These are phyloP conservation scores for Soucietia sequanensis DNA, from an alignment of 805 yeast species.

Conservation along the genomic window DNA sequence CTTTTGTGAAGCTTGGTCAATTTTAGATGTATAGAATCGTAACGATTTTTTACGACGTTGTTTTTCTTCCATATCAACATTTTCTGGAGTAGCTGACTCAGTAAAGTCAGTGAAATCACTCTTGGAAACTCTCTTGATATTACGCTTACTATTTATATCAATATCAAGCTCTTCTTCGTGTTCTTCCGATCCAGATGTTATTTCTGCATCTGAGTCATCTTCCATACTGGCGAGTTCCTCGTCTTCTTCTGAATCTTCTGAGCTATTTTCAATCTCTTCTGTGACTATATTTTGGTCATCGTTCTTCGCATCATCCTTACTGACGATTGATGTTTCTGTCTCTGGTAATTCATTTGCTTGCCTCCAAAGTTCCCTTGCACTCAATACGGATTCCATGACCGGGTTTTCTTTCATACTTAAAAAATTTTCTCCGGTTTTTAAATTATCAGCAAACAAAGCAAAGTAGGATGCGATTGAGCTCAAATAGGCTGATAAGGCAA, in stretches of 20 bases:
- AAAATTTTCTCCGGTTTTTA: slow-evolving; percentile 53
- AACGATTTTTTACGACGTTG: slow-evolving; percentile 73
- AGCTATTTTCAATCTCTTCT: slow-evolving; percentile 5
- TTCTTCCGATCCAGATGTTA: slow-evolving; percentile 12
- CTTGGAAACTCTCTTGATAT: slow-evolving; percentile 36
- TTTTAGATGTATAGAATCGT: slow-evolving; percentile 95
- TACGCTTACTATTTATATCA: slow-evolving; percentile 54
- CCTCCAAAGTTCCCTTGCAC: slow-evolving; percentile 86
- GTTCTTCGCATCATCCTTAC: not conserved
- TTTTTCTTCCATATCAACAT: slow-evolving; percentile 85
- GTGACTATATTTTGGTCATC: slow-evolving; percentile 4
- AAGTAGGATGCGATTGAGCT: slow-evolving; percentile 79
- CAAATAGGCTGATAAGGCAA: slow-evolving; percentile 75
- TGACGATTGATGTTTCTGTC: not conserved
- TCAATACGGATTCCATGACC: slow-evolving; percentile 82
- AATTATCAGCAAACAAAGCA: slow-evolving; percentile 63
- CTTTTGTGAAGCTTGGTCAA: slow-evolving; percentile 70
- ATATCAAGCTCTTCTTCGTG: slow-evolving; percentile 42
- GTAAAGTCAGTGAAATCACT: slow-evolving; percentile 49
- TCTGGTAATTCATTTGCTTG: slow-evolving; percentile 62
- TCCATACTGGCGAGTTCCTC: slow-evolving; percentile 10
- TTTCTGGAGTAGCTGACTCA: slow-evolving; percentile 68
- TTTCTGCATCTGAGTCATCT: slow-evolving; percentile 11
- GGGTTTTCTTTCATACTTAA: slow-evolving; percentile 76
- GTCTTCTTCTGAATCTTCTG: slow-evolving; percentile 16